Evolutionary conservation across 352 stramenopile genomes (phyloP).

Genomic region (Phytophthora citrophthora): DNA sequence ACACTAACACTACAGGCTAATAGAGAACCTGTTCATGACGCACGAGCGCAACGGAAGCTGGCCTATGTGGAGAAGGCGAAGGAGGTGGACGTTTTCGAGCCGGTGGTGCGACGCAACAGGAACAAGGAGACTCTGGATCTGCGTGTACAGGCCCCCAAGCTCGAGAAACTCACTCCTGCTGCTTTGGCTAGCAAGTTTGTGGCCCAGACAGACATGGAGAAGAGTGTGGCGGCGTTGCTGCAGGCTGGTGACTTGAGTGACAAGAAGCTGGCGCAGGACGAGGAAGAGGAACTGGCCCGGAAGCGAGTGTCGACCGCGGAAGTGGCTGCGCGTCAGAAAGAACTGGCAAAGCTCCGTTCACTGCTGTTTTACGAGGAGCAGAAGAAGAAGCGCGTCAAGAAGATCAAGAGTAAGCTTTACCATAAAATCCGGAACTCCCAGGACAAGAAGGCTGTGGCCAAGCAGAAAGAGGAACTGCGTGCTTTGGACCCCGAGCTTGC

Average conservation of each 20-base stretch:
- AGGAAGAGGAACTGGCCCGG: conserved; percentile 73
- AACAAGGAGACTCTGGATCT: conserved; percentile 96
- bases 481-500: conserved; percentile 77
- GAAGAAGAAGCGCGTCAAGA: conserved; percentile 98
- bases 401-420: conserved; percentile 99
- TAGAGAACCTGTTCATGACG: conserved; percentile 80
- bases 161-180: conserved; percentile 85
- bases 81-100: conserved; percentile 90
- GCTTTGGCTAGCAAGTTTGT: conserved; percentile 93
- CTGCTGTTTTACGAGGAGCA: conserved; percentile 99
- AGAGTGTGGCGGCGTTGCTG: conserved; percentile 74
- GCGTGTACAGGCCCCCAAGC: conserved; percentile 84
- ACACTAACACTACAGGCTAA: conserved; percentile 62
- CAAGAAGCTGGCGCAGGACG: conserved; percentile 64
- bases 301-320: conserved; percentile 83
- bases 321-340: conserved; percentile 84
- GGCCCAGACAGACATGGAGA: conserved; percentile 91
- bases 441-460: conserved; percentile 86
- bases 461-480: conserved; percentile 84
- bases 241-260: conserved; percentile 67
- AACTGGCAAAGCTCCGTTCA: conserved; percentile 96
- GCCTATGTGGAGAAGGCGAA: conserved; percentile 90
- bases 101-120: conserved; percentile 92
- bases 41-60: conserved; percentile 89
- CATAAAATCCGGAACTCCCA: conserved; percentile 97